Evolutionary conservation across 768 basidiomycete species (phyloP).

Genomic region (Mycena vulgaris): DNA sequence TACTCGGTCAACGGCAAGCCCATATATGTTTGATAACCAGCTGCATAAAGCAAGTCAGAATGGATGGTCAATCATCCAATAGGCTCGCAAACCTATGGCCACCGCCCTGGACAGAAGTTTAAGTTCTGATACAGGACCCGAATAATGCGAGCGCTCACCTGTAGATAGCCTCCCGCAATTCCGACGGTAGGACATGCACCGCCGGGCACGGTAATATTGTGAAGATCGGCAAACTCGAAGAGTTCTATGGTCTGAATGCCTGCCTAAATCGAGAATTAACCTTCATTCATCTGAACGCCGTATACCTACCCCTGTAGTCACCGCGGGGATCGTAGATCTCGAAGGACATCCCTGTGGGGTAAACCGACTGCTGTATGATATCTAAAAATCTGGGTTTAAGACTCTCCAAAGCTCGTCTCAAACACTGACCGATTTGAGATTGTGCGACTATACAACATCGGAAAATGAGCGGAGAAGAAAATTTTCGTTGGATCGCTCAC

Average conservation of each 20-base stretch:
- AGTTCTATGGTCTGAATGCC: slow-evolving; percentile 37
- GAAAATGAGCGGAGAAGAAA: not conserved
- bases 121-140: not conserved
- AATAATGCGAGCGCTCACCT: not conserved
- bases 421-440: not conserved
- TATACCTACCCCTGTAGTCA: not conserved
- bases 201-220: slow-evolving; percentile 44
- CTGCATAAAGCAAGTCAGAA: too few species aligned
- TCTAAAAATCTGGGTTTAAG: too few species aligned
- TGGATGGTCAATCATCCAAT: too few species aligned
- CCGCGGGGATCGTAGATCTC: not conserved
- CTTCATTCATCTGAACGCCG: not conserved
- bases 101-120: not conserved
- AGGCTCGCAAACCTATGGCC: too few species aligned
- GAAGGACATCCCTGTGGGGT: not conserved
- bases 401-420: too few species aligned
- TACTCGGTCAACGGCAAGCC: slow-evolving; percentile 8
- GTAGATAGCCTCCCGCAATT: slow-evolving; percentile 28
- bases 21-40: not conserved
- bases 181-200: slow-evolving; percentile 34
- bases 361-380: not conserved
- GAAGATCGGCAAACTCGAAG: slow-evolving; percentile 42
- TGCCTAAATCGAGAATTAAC: slow-evolving; percentile 4
- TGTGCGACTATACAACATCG: not conserved
- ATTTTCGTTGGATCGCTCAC: too few species aligned